Evolutionary conservation across 371 early-diverging fungal species (phyloP).

Genomic region (Lichtheimia corymbifera): DNA sequence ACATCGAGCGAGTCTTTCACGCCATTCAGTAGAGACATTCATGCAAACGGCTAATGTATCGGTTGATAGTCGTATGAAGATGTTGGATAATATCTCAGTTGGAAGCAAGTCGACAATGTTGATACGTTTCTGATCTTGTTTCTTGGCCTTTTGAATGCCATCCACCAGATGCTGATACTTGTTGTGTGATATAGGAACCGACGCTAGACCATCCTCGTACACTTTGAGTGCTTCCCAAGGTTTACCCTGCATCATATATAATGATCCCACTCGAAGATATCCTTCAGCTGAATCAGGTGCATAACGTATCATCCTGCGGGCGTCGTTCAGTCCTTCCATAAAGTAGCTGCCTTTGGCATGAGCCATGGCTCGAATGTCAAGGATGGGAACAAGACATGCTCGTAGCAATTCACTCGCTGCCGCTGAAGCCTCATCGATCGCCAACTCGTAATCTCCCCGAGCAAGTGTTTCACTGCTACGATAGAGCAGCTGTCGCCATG

Average conservation of each 20-base stretch:
- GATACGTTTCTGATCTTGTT: constrained; percentile 9
- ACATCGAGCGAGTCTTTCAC: constrained; percentile 6
- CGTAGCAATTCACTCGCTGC: not conserved
- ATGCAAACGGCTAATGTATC: constrained; percentile 8
- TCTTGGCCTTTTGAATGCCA: constrained; percentile 4
- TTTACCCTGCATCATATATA: constrained; percentile 10
- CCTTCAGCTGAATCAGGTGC: constrained; percentile 3
- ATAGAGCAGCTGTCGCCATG: not conserved
- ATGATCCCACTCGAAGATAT: constrained; percentile 4
- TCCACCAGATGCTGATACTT: not conserved
- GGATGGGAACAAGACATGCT: constrained; percentile 3
- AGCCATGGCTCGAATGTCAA: constrained; percentile 7
- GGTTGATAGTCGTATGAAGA: constrained; percentile 1
- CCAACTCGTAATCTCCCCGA: constrained; percentile 3
- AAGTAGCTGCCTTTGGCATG: constrained; percentile 6
- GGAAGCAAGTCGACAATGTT: constrained; percentile 4
- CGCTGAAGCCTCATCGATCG: constrained; percentile 1
- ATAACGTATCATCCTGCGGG: constrained; percentile 7
- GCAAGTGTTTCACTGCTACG: constrained; percentile 2
- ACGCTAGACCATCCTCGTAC: constrained; percentile 3
- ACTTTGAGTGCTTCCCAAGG: constrained; percentile 5
- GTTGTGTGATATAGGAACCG: not conserved
- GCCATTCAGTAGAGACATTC: constrained; percentile 10
- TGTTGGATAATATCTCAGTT: not conserved
- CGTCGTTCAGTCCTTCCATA: constrained; percentile 6